Base-by-base conservation (phyloP, 352 stramenopile species). In the Globisporangium heterothallicum region DNA sequence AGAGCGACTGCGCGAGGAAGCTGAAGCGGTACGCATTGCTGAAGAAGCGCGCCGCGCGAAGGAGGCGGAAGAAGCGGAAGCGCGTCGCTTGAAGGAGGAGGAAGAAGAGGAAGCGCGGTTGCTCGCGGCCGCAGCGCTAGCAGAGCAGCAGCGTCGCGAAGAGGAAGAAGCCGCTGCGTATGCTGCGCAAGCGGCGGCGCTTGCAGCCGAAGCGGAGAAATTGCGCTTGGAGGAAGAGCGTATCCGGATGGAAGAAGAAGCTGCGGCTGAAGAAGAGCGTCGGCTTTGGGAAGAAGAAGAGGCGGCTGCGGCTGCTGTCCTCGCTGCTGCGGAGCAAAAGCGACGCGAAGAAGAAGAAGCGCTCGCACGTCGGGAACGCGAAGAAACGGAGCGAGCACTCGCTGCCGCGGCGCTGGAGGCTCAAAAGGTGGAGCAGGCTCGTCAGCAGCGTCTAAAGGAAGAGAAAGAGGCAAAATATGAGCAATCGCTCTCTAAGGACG, bases 391-490 rank as follows among this genome's bases (percentile, higher is more conserved):
- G 42, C 68, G 72, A 4, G 73, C 66, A 16, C 58, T 71, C 4
- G 72, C 72, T 4, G 72, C 76, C 10, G 71, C 69, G 1, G 71
- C 72, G 6, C 42, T 72, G 6, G 72, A 67, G 29, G 68, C 68
- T 2, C 68, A 84, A 44, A 56, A 46, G 0, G 76, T 70, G 6
- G 75, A 88, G 46, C 74, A 69, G 21, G 63, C 66, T 14, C 72
- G 64, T 1, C 65, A 70, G 21, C 65, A 78, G 50, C 71, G 64
- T 24, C 58, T 86, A n/a, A 64, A 81, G 48, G 68, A 75, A 36
- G 74, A 88, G 53, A 77, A 88, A 65, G 78, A 72, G 21, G 81
- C 85, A 26, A 88, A 88, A 61, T 94, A 94, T 53, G 81, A 92
- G 59, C 78, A 92, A 52, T 94, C 84, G 30, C 58, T 92, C 26